Evolutionary conservation across 495 filamentous ascomycete genomes (phyloP).

Genomic region (Pseudomonodictys pantanalensis): DNA sequence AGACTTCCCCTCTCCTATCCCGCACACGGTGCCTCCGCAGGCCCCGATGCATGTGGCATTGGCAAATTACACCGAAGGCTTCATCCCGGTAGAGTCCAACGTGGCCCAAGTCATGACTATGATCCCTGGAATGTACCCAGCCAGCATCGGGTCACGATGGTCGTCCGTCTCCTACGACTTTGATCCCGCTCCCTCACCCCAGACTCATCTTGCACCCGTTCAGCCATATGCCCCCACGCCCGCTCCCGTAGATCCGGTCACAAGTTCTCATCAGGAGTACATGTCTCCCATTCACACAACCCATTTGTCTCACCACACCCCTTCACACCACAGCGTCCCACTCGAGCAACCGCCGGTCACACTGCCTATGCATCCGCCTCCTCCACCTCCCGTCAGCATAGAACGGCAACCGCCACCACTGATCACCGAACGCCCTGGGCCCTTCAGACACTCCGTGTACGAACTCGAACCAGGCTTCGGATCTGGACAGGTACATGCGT

Average conservation of each 20-base stretch:
- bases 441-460: constrained; percentile 33
- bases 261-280: constrained; percentile 25
- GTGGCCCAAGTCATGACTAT: constrained; percentile 32
- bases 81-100: constrained; percentile 19
- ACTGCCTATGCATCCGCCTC: constrained; percentile 20
- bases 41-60: constrained; percentile 29
- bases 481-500: constrained; percentile 23
- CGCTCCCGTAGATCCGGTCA: constrained; percentile 4
- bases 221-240: constrained; percentile 24
- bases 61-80: constrained; percentile 27
- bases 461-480: constrained; percentile 36
- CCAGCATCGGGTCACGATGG: constrained; percentile 28
- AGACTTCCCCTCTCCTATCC: constrained; percentile 39
- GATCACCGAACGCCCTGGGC: constrained; percentile 17
- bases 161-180: constrained; percentile 31
- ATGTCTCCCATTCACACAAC: constrained; percentile 16
- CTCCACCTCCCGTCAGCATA: neutral
- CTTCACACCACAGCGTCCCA: constrained; percentile 13
- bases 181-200: constrained; percentile 20
- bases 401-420: constrained; percentile 1
- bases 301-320: constrained; percentile 8
- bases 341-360: constrained; percentile 19
- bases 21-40: constrained; percentile 14
- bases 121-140: constrained; percentile 31
- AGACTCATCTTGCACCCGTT: constrained; percentile 25